These are phyloP conservation scores for Talaromyces atroroseus DNA, from an alignment of 2,329 filamentous ascomycete genomes.

Conservation along the genomic window DNA sequence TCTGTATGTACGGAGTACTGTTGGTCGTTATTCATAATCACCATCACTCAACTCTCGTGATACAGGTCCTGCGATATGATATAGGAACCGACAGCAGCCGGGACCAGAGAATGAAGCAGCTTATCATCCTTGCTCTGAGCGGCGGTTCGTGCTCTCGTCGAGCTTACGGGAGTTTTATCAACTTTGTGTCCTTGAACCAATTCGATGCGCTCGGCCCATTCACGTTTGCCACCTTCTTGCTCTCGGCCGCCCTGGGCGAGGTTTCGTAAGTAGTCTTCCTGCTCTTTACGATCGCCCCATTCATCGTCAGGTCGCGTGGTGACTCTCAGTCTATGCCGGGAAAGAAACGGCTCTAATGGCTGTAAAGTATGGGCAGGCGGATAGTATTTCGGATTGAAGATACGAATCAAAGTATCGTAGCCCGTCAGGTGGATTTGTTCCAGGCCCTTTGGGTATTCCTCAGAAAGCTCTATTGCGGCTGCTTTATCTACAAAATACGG, in stretches of 20 bases:
- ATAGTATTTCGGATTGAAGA: slow-evolving; percentile 47
- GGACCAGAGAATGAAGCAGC: slow-evolving; percentile 34
- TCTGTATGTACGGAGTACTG: too few relatives aligned
- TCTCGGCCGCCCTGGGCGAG: slow-evolving; percentile 35
- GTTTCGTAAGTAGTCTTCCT: slow-evolving; percentile 32
- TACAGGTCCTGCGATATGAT: slow-evolving; percentile 30
- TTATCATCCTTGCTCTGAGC: slow-evolving; percentile 25
- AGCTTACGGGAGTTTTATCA: slow-evolving; percentile 36
- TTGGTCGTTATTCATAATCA: neutral
- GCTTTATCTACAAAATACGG: slow-evolving; percentile 48
- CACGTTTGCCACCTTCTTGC: slow-evolving; percentile 31
- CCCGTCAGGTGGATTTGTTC: slow-evolving; percentile 46
- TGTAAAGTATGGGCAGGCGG: slow-evolving; percentile 39
- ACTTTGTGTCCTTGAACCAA: slow-evolving; percentile 35
- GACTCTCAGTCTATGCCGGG: slow-evolving; percentile 39
- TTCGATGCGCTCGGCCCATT: slow-evolving; percentile 40
- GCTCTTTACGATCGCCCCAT: slow-evolving; percentile 36
- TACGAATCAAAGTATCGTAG: slow-evolving; percentile 45
- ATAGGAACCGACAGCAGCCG: slow-evolving; percentile 29
- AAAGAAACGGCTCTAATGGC: slow-evolving; percentile 38
- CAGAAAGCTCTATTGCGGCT: slow-evolving; percentile 34
- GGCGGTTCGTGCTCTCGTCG: slow-evolving; percentile 38
- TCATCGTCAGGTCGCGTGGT: slow-evolving; percentile 39
- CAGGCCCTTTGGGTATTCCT: slow-evolving; percentile 29
- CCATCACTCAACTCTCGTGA: slow-evolving; percentile 9